A percentile compares a stretch with the other conserved stretches of the same genome.
phyloP scores from a whole-genome alignment of 164 flowering plant species.

The Nelumbo lutea region DNA sequence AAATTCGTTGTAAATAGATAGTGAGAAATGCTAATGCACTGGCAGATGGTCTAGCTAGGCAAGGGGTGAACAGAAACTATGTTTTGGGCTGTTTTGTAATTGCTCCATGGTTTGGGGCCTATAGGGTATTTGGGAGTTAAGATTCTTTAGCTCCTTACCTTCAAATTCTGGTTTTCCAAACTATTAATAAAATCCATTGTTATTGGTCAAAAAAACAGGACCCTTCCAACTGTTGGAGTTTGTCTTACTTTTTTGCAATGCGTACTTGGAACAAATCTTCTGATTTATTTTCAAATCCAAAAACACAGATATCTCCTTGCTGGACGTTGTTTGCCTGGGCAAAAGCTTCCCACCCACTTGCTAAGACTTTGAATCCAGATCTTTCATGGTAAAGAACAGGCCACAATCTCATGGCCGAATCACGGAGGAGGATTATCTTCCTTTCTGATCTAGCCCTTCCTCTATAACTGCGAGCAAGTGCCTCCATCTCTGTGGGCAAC shows the following conservation, averaged over 20 bases:
- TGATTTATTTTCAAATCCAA: conserved; percentile 7
- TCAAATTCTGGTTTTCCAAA: too few relatives aligned
- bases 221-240: too few relatives aligned
- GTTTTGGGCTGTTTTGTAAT: too few relatives aligned
- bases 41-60: too few relatives aligned
- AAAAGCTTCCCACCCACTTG: conserved; percentile 34
- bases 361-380: conserved; percentile 8
- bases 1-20: too few relatives aligned
- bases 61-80: too few relatives aligned
- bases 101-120: too few relatives aligned
- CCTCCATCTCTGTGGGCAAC: conserved; percentile 15
- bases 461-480: neutral
- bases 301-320: conserved; percentile 27
- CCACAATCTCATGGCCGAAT: conserved; percentile 28
- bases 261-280: conserved; percentile 15
- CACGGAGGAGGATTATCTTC: conserved; percentile 25
- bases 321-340: conserved; percentile 28
- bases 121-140: too few relatives aligned
- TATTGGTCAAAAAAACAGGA: too few relatives aligned
- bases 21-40: too few relatives aligned
- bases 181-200: too few relatives aligned
- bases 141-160: too few relatives aligned
- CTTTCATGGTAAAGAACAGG: conserved; percentile 33
- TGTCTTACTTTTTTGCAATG: neutral
- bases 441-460: conserved; percentile 9